Evolutionary conservation across 1,284 basidiomycete species (phyloP).

Genomic region (Paramarasmius palmivorus): DNA sequence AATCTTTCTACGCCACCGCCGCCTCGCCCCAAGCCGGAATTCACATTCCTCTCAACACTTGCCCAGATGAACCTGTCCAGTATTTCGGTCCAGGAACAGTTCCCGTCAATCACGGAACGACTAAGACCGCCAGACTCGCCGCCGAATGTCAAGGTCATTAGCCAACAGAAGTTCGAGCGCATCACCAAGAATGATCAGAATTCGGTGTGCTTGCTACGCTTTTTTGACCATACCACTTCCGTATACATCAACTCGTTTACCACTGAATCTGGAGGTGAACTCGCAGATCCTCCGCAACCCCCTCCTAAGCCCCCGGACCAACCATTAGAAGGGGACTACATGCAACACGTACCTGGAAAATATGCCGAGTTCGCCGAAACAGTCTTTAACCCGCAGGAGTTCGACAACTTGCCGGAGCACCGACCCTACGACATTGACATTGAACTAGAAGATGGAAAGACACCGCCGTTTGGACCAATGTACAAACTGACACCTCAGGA

Average conservation of each 20-base stretch:
- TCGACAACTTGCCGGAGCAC: conserved; percentile 4
- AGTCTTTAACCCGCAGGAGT: conserved; percentile 6
- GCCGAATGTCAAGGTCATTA: neutral
- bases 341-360: neutral
- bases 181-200: neutral
- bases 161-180: neutral
- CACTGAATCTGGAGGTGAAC: neutral
- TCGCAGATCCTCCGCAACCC: neutral
- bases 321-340: too few relatives aligned
- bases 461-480: conserved; percentile 9
- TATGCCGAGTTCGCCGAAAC: neutral
- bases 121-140: neutral
- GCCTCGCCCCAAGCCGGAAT: too few relatives aligned
- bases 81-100: neutral
- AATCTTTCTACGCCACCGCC: neutral
- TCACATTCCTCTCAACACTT: neutral
- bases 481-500: conserved; percentile 16
- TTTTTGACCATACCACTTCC: neutral
- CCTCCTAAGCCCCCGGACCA: neutral
- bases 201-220: neutral
- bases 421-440: conserved; percentile 8
- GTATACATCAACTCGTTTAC: neutral
- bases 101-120: neutral
- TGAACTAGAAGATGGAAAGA: conserved; percentile 9
- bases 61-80: neutral